These are phyloP conservation scores for Hypoxylon sp. DNA, from an alignment of 2,329 filamentous ascomycete genomes.

Conservation along the genomic window DNA sequence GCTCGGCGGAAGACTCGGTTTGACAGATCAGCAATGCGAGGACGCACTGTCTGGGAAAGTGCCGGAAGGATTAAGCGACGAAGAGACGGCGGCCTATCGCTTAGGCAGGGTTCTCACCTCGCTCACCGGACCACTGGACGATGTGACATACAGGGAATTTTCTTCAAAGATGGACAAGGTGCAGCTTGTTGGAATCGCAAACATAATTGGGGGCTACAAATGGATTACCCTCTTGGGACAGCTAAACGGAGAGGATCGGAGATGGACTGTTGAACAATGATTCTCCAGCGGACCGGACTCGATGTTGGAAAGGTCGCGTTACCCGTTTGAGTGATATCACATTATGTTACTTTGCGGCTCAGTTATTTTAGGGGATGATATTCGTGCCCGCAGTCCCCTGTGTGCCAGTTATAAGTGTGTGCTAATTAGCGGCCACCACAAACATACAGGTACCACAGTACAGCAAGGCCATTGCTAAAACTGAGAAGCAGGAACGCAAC, in stretches of 20 bases:
- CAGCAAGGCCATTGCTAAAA: no score
- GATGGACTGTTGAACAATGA: neutral
- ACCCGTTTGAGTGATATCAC: no score
- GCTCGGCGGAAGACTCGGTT: slow-evolving; percentile 9
- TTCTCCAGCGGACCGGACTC: no score
- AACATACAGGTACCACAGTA: no score
- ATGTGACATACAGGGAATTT: slow-evolving; percentile 22
- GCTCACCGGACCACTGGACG: slow-evolving; percentile 23
- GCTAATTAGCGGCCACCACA: no score
- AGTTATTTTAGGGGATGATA: no score
- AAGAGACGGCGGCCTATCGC: slow-evolving; percentile 30
- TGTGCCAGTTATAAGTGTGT: no score
- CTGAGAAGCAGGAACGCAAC: no score
- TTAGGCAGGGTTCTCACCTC: slow-evolving; percentile 19
- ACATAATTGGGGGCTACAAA: slow-evolving; percentile 31
- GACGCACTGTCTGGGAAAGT: slow-evolving; percentile 18
- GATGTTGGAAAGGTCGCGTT: no score
- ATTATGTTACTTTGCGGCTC: no score
- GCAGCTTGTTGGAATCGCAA: slow-evolving; percentile 19
- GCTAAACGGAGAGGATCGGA: slow-evolving; percentile 27
- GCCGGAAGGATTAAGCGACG: slow-evolving; percentile 26
- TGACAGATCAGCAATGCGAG: slow-evolving; percentile 29
- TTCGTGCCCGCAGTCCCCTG: no score
- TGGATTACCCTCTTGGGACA: slow-evolving; percentile 31
- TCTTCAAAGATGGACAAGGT: slow-evolving; percentile 24